A percentile compares a stretch with the other conserved stretches of the same genome.
Evolutionary conservation across 108 stramenopile species (phyloP).

Genomic region (Conticribra weissflogii): DNA sequence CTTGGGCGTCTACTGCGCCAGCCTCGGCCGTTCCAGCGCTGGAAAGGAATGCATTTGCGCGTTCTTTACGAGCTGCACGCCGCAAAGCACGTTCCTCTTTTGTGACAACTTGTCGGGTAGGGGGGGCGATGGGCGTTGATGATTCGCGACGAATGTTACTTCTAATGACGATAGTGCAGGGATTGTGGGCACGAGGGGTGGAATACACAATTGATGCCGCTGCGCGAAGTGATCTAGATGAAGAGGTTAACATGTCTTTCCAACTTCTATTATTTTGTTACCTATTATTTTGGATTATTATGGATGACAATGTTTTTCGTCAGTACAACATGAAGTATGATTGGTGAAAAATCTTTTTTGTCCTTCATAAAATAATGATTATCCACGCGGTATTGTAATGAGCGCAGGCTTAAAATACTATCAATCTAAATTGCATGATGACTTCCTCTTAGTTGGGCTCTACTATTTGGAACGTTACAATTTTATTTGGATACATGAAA

Average conservation of each 20-base stretch:
- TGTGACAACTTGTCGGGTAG: conserved; percentile 51
- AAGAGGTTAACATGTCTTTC: conserved; percentile 5
- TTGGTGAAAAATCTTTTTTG: no score
- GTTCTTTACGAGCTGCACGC: conserved; percentile 76
- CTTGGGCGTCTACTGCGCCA: conserved; percentile 25
- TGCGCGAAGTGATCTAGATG: conserved; percentile 12
- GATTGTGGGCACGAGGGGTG: not conserved
- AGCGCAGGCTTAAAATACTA: no score
- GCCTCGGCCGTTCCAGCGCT: conserved; percentile 36
- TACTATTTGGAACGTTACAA: no score
- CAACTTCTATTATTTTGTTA: not conserved
- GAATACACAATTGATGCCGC: conserved; percentile 5
- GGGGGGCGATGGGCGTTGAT: not conserved
- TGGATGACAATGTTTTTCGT: no score
- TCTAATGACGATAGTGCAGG: conserved; percentile 1
- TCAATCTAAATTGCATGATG: no score
- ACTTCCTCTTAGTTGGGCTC: no score
- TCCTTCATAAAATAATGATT: no score
- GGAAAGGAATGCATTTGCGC: conserved; percentile 51
- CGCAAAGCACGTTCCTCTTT: conserved; percentile 63
- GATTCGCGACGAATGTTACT: conserved; percentile 14
- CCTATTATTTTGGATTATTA: no score
- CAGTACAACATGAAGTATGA: no score
- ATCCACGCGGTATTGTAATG: no score
- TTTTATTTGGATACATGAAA: no score